These are phyloP conservation scores for Nigrospora osmanthi DNA, from an alignment of 2,329 filamentous ascomycete genomes.

Conservation along the genomic window DNA sequence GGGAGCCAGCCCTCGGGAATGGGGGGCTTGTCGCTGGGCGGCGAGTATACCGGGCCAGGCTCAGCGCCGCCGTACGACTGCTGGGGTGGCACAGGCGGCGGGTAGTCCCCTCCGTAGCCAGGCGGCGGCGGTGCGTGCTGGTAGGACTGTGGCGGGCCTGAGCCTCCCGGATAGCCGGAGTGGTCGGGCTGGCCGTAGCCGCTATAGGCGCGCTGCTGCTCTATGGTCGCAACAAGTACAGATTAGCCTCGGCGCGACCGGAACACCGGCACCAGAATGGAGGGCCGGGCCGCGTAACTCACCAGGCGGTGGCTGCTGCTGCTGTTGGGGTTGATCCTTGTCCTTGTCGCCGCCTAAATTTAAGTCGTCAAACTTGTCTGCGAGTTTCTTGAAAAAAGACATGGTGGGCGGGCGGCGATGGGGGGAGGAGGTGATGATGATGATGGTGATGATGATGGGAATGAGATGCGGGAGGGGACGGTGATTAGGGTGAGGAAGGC, in stretches of 20 bases:
- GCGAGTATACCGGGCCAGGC: slow-evolving; percentile 22
- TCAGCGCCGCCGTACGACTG: slow-evolving; percentile 7
- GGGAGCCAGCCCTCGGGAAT: slow-evolving; percentile 54
- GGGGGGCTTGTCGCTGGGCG: slow-evolving; percentile 33
- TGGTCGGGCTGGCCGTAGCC: slow-evolving; percentile 2
- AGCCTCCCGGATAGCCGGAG: slow-evolving; percentile 1
- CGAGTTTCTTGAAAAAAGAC: slow-evolving; percentile 21
- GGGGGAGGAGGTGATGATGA: not conserved
- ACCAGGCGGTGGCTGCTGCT: not conserved
- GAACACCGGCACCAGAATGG: too few relatives aligned
- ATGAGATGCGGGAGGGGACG: too few relatives aligned
- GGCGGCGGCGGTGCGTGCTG: not conserved
- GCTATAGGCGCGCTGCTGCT: not conserved
- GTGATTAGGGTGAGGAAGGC: too few relatives aligned
- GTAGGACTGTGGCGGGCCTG: slow-evolving; percentile 1
- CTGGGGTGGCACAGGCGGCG: slow-evolving; percentile 1
- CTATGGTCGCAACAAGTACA: not conserved
- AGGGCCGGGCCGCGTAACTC: too few relatives aligned
- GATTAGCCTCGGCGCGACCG: not conserved
- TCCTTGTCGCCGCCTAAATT: slow-evolving; percentile 14
- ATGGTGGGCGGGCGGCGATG: slow-evolving; percentile 7
- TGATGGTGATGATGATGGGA: not conserved
- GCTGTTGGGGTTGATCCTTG: slow-evolving; percentile 3
- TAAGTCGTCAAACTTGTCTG: slow-evolving; percentile 21
- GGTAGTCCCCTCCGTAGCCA: slow-evolving; percentile 1